phyloP scores from a whole-genome alignment of 2,329 filamentous ascomycete genomes.

The Clathrospora elynae region DNA sequence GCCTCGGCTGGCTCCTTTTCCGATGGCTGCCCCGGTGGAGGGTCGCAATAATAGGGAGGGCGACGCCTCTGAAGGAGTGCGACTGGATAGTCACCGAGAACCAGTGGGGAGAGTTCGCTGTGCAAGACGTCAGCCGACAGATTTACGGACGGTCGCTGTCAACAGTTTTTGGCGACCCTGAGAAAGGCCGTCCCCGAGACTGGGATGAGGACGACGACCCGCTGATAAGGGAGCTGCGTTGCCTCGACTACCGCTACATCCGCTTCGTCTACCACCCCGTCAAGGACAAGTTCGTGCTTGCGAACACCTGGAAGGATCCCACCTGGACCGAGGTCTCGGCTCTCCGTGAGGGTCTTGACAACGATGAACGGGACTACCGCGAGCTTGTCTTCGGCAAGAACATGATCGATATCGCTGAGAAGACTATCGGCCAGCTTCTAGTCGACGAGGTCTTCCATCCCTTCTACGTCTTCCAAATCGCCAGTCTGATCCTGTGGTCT shows the following conservation, averaged over 20 bases:
- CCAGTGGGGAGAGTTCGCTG: slow-evolving; percentile 89
- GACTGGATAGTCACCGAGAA: slow-evolving; percentile 97
- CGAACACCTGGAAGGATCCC: slow-evolving; percentile 92
- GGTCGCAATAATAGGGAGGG: slow-evolving; percentile 72
- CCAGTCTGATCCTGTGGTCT: slow-evolving; percentile 92
- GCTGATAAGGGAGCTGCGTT: slow-evolving; percentile 73
- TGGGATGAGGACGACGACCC: slow-evolving; percentile 75
- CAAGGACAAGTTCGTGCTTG: slow-evolving; percentile 85
- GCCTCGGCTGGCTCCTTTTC: slow-evolving; percentile 81
- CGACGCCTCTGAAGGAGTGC: slow-evolving; percentile 72
- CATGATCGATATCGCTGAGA: slow-evolving; percentile 90
- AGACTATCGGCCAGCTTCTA: slow-evolving; percentile 78
- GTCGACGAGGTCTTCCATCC: slow-evolving; percentile 96
- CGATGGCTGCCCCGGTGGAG: slow-evolving; percentile 91
- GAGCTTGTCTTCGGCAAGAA: slow-evolving; percentile 89
- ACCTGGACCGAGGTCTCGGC: slow-evolving; percentile 78
- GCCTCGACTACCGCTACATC: slow-evolving; percentile 91
- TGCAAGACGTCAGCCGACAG: slow-evolving; percentile 69
- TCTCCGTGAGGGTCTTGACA: slow-evolving; percentile 80
- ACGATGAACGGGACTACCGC: slow-evolving; percentile 82
- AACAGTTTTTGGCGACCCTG: slow-evolving; percentile 69
- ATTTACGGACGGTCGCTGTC: slow-evolving; percentile 67
- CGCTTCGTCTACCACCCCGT: slow-evolving; percentile 89
- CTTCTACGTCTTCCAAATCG: slow-evolving; percentile 97
- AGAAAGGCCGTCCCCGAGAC: slow-evolving; percentile 70